phyloP scores from a whole-genome alignment of 768 basidiomycete species.

The Tricholoma hemisulphureum region DNA sequence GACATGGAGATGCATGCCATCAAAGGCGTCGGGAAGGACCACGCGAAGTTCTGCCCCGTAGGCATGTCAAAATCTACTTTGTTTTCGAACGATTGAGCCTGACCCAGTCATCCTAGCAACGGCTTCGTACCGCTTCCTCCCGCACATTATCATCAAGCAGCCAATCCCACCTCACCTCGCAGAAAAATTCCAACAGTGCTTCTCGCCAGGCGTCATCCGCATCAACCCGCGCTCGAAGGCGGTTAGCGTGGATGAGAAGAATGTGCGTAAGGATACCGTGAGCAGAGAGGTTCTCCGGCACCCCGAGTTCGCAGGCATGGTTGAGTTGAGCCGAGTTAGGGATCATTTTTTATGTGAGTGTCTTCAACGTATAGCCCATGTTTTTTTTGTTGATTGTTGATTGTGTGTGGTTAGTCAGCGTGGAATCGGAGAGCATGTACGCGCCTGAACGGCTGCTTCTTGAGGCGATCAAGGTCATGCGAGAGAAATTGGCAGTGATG shows the following conservation, averaged over 20 bases:
- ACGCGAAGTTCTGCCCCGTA: slow-evolving; percentile 96
- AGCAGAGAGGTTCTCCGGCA: slow-evolving; percentile 91
- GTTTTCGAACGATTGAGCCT: neutral
- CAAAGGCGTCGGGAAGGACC: slow-evolving; percentile 91
- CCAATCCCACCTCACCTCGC: slow-evolving; percentile 77
- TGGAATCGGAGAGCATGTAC: slow-evolving; percentile 92
- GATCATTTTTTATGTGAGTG: slow-evolving; percentile 50
- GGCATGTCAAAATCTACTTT: slow-evolving; percentile 46
- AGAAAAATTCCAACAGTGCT: slow-evolving; percentile 83
- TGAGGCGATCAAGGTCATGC: slow-evolving; percentile 79
- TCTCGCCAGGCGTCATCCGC: slow-evolving; percentile 78
- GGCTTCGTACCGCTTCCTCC: slow-evolving; percentile 91
- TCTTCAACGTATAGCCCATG: neutral
- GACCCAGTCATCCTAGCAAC: slow-evolving; percentile 56
- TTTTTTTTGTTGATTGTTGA: neutral
- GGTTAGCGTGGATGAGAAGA: slow-evolving; percentile 60
- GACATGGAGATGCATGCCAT: slow-evolving; percentile 86
- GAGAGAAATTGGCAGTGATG: slow-evolving; percentile 68
- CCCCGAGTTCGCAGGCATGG: slow-evolving; percentile 82
- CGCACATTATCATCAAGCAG: slow-evolving; percentile 71
- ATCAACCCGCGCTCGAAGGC: slow-evolving; percentile 55
- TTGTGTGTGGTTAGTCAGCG: slow-evolving; percentile 53
- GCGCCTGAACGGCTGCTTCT: slow-evolving; percentile 78
- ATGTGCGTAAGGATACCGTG: slow-evolving; percentile 82
- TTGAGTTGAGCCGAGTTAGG: slow-evolving; percentile 79